Evolutionary conservation across 208 protist genomes (phyloP).

Genomic region (Leptomonas seymouri): DNA sequence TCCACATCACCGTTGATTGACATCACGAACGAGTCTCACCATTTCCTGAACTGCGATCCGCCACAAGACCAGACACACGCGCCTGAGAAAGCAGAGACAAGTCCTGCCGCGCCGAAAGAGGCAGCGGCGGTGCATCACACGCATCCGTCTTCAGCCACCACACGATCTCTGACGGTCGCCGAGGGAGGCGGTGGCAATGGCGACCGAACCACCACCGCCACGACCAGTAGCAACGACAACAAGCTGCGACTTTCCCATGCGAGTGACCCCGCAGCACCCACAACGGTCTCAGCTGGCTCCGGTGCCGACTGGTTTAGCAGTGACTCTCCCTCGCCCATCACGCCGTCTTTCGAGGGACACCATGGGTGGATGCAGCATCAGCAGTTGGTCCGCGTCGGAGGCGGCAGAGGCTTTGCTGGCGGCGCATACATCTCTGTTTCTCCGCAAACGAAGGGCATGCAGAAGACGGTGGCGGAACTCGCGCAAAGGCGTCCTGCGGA

Average conservation of each 20-base stretch:
- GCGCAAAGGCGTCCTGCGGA: neutral
- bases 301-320: conserved; percentile 3
- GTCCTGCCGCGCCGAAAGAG: neutral
- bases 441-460: neutral
- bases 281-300: neutral
- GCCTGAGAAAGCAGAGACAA: neutral
- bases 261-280: neutral
- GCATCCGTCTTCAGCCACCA: conserved; percentile 4
- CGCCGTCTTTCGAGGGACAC: conserved; percentile 6
- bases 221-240: neutral
- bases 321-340: conserved; percentile 12
- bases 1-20: conserved; percentile 4
- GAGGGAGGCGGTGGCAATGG: too few species aligned
- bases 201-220: neutral
- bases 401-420: neutral
- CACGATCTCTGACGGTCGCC: neutral
- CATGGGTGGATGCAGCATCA: neutral
- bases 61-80: neutral
- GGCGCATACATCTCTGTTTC: conserved; percentile 1
- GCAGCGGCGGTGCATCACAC: neutral
- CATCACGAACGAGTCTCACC: conserved; percentile 7
- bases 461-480: neutral
- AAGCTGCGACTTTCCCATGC: neutral
- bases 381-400: too few species aligned
- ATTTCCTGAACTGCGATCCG: neutral